These are phyloP conservation scores for Sistotremastrum suecicum DNA, from an alignment of 768 basidiomycete genomes.

Conservation along the genomic window DNA sequence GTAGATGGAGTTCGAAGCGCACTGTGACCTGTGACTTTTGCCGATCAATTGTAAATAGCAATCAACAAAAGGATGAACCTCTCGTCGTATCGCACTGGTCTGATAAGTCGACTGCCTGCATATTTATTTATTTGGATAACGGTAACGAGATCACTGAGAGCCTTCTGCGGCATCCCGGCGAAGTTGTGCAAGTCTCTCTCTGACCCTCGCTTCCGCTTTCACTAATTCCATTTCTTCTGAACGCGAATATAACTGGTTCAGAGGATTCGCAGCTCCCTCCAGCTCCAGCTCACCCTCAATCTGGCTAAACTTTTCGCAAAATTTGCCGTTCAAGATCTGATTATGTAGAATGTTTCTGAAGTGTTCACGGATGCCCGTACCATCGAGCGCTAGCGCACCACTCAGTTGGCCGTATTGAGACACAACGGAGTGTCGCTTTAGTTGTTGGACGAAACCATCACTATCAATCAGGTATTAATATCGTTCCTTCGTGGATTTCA, in stretches of 20 bases:
- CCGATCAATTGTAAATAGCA: too few relatives aligned
- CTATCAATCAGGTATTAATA: background rate
- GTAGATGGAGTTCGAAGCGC: too few relatives aligned
- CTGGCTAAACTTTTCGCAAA: conserved; percentile 37
- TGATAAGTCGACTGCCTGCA: conserved; percentile 17
- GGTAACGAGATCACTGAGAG: too few relatives aligned
- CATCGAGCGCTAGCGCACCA: conserved; percentile 42
- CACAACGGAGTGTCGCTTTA: conserved; percentile 46
- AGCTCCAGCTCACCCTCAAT: conserved; percentile 45
- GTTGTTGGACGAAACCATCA: conserved; percentile 16
- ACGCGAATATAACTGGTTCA: conserved; percentile 37
- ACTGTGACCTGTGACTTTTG: too few relatives aligned
- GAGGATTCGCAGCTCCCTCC: conserved; percentile 38
- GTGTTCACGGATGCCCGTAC: conserved; percentile 31
- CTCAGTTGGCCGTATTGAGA: conserved; percentile 51
- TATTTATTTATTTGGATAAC: too few relatives aligned
- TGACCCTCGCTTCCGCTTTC: conserved; percentile 46
- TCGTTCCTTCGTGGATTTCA: conserved; percentile 15
- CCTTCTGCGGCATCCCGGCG: too few relatives aligned
- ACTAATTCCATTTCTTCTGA: conserved; percentile 38
- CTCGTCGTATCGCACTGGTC: background rate
- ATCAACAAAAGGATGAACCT: background rate
- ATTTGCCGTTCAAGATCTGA: conserved; percentile 47
- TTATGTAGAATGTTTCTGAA: conserved; percentile 46
- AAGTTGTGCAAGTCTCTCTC: conserved; percentile 25